phyloP scores from a whole-genome alignment of 352 stramenopile species.

The Phytopythium boreale region DNA sequence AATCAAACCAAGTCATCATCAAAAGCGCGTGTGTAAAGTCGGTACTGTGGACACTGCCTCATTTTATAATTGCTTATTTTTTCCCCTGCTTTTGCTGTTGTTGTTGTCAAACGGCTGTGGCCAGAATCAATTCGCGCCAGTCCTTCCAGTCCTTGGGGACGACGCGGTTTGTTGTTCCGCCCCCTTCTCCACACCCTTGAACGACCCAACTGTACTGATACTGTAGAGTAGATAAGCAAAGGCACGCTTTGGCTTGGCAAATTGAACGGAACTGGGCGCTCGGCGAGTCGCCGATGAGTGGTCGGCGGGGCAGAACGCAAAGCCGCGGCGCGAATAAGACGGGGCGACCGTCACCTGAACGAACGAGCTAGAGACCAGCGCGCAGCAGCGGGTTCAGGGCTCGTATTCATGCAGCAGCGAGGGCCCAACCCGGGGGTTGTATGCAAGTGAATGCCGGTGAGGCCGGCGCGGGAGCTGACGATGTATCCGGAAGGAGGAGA shows the following conservation, averaged over 20 bases:
- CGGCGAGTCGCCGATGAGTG: not conserved
- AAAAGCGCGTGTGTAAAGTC: too few relatives aligned
- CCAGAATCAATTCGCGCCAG: too few relatives aligned
- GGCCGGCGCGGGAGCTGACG: not conserved
- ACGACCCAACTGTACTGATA: too few relatives aligned
- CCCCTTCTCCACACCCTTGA: not conserved
- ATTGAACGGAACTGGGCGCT: too few relatives aligned
- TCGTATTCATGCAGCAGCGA: not conserved
- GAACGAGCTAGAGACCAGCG: not conserved
- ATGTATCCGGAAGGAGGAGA: not conserved
- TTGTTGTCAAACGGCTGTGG: too few relatives aligned
- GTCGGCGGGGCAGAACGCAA: not conserved
- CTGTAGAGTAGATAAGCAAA: too few relatives aligned
- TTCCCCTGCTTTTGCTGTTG: too few relatives aligned
- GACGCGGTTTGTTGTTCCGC: not conserved
- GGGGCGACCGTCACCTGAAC: not conserved
- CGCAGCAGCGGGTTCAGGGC: not conserved
- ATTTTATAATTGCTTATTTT: too few relatives aligned
- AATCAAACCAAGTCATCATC: not conserved
- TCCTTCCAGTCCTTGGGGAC: too few relatives aligned
- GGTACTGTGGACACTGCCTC: too few relatives aligned
- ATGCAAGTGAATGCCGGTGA: not conserved
- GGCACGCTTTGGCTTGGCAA: too few relatives aligned
- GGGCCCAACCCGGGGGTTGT: too few relatives aligned
- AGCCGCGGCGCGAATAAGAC: conserved; percentile 6